Evolutionary conservation across 2,329 filamentous ascomycete species (phyloP).

Genomic region (Fusarium armeniacum): DNA sequence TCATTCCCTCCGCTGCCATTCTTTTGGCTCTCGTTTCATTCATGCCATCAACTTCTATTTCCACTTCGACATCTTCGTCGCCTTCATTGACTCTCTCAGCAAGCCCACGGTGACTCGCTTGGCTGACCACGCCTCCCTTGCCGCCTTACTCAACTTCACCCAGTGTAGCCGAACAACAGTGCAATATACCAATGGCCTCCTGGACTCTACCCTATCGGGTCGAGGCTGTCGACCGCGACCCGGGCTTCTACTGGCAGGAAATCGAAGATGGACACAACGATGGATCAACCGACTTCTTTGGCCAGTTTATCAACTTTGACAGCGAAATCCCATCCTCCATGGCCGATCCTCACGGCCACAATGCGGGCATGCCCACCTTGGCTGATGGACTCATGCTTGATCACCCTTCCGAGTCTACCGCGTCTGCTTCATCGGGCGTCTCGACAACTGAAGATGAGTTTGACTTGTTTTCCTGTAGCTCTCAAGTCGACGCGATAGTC

Average conservation of each 20-base stretch:
- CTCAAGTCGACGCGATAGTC: slow-evolving; percentile 48
- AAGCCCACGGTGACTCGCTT: slow-evolving; percentile 44
- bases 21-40: slow-evolving; percentile 39
- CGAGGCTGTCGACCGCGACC: slow-evolving; percentile 54
- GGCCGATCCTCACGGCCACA: slow-evolving; percentile 39
- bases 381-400: slow-evolving; percentile 51
- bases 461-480: slow-evolving; percentile 56
- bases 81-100: slow-evolving; percentile 35
- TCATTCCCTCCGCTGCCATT: slow-evolving; percentile 37
- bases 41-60: slow-evolving; percentile 43
- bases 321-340: slow-evolving; percentile 46
- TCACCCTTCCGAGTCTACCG: slow-evolving; percentile 52
- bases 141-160: slow-evolving; percentile 22
- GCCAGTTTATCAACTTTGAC: slow-evolving; percentile 57
- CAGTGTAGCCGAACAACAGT: slow-evolving; percentile 19
- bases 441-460: slow-evolving; percentile 55
- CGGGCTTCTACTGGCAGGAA: slow-evolving; percentile 56
- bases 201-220: slow-evolving; percentile 56
- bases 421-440: slow-evolving; percentile 55
- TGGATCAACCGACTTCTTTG: slow-evolving; percentile 54
- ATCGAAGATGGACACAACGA: slow-evolving; percentile 51
- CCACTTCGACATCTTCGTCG: slow-evolving; percentile 38
- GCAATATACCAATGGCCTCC: slow-evolving; percentile 52
- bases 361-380: slow-evolving; percentile 46
- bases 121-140: slow-evolving; percentile 35